Conservation (phyloP, 2,329 filamentous ascomycete genomes). For the Fusarium albidum region DNA sequence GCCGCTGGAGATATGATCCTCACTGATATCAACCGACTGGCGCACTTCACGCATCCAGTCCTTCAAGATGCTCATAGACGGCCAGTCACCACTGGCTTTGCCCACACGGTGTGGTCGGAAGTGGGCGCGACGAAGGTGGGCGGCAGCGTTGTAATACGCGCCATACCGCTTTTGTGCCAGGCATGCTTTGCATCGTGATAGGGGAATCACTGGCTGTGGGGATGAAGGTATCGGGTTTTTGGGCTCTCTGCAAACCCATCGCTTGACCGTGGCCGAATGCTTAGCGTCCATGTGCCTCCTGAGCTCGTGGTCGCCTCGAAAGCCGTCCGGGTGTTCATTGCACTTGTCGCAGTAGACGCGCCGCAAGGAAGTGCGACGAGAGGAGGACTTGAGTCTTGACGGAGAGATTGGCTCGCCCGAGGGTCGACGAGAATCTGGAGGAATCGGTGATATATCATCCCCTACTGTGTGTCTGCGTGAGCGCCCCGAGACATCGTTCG, state of each 20-base stretch:
- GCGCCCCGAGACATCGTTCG: conserved; percentile 27
- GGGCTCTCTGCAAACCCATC: conserved; percentile 65
- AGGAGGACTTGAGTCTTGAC: conserved; percentile 49
- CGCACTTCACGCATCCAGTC: conserved; percentile 69
- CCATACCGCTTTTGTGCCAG: conserved; percentile 65
- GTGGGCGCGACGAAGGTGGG: conserved; percentile 65
- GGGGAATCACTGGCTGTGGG: conserved; percentile 59
- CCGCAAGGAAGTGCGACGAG: conserved; percentile 66
- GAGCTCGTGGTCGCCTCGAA: conserved; percentile 89
- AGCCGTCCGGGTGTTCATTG: conserved; percentile 83
- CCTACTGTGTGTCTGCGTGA: conserved; percentile 37
- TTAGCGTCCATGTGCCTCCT: conserved; percentile 71
- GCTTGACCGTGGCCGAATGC: conserved; percentile 62
- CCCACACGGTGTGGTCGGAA: conserved; percentile 64
- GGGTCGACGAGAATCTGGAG: conserved; percentile 37
- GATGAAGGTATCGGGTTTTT: conserved; percentile 46
- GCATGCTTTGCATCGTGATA: conserved; percentile 65
- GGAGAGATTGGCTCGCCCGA: conserved; percentile 54
- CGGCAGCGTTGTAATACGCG: conserved; percentile 67
- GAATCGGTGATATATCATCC: conserved; percentile 33
- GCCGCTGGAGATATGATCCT: conserved; percentile 56
- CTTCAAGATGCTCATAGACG: conserved; percentile 64
- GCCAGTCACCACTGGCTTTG: conserved; percentile 67
- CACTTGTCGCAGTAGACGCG: conserved; percentile 82
- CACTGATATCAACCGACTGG: conserved; percentile 57